Percentiles rank a stretch among this genome's conserved stretches.
Conservation (phyloP, 1,284 basidiomycete species). For the Ceratobasidium sp. region DNA sequence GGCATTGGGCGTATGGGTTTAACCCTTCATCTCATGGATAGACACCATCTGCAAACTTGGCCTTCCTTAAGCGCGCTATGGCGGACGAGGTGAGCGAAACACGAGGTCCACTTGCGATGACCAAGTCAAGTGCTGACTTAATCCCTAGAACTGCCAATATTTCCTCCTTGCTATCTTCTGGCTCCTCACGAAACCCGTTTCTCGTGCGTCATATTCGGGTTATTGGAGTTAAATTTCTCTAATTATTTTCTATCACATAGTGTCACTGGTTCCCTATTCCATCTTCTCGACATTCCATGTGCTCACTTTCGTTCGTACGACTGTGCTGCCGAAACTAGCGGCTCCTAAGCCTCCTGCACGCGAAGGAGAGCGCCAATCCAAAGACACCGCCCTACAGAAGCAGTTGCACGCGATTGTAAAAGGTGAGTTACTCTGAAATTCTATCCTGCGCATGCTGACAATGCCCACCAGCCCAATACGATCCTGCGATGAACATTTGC, state of each 20-base stretch:
- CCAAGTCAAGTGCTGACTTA: slow-evolving; percentile 9
- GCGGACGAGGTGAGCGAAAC: slow-evolving; percentile 79
- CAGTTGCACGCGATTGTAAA: slow-evolving; percentile 89
- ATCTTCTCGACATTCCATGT: slow-evolving; percentile 98
- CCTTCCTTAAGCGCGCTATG: slow-evolving; percentile 79
- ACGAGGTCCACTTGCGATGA: slow-evolving; percentile 14
- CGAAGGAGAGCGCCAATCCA: slow-evolving; percentile 71
- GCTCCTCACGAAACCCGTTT: slow-evolving; percentile 85
- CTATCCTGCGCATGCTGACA: slow-evolving; percentile 7
- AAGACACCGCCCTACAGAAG: slow-evolving; percentile 79
- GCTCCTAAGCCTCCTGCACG: slow-evolving; percentile 72
- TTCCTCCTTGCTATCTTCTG: slow-evolving; percentile 88
- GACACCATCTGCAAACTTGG: slow-evolving; percentile 75
- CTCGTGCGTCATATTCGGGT: slow-evolving; percentile 66
- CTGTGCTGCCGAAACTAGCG: slow-evolving; percentile 88
- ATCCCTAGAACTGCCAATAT: slow-evolving; percentile 84
- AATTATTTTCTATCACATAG: slow-evolving; percentile 59
- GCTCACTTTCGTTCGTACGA: slow-evolving; percentile 93
- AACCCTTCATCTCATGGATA: slow-evolving; percentile 61
- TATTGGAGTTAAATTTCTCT: slow-evolving; percentile 33
- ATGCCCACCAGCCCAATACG: slow-evolving; percentile 80
- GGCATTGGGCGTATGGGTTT: slow-evolving; percentile 32
- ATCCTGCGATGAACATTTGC: slow-evolving; percentile 90
- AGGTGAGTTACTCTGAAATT: slow-evolving; percentile 60
- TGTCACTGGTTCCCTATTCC: slow-evolving; percentile 88